Evolutionary conservation across 2,329 filamentous ascomycete genomes (phyloP), one percentile per base, ranked within the genome.

Genomic region (Chlorencoelia australis): DNA sequence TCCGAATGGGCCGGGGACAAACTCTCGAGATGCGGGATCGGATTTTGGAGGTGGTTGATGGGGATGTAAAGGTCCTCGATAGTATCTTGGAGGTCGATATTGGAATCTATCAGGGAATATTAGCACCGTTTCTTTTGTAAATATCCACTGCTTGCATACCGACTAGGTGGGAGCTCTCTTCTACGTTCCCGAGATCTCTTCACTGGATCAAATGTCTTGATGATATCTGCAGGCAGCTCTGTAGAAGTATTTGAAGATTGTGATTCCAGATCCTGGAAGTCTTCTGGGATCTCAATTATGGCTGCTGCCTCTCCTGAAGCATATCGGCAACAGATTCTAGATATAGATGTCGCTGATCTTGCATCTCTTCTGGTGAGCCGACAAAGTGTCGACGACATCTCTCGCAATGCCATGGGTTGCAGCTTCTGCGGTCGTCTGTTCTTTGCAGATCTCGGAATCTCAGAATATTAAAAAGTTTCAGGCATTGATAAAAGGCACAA

Each of bases 81-180:
- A 79, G 71, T 88, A 98, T 65, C 89, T 91, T 45, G 91, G 91
- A 33, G 89, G 81, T 47, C 88, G 86, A 62, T 82, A 96, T 63
- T 94, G 84, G 66, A 96, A 98, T 71, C 89, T 94, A 44, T 18
- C n/a, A 42, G 19, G 22, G 16, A 30, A 24, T 29, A 28, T 47
- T 40, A 48, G 43, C 25, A 37, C 25, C 40, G 13, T 26, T 15
- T 22, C 11, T 17, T 9, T 15, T 20, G 33, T 13, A 26, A 7
- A 31, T 15, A 18, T 37, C 11, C 17, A 15, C 18, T 34, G 28
- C 7, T 7, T 22, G 26, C 52, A 33, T 59, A 63, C 61, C 61
- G 56, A 58, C 59, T 62, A 33, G 56, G 44, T 37, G 60, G 59
- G 14, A 64, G 53, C 40, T 60, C 37, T 24, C 42, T 48, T 33